phyloP scores from a whole-genome alignment of 345 rosid genomes.

The Fremontodendron californicum region DNA sequence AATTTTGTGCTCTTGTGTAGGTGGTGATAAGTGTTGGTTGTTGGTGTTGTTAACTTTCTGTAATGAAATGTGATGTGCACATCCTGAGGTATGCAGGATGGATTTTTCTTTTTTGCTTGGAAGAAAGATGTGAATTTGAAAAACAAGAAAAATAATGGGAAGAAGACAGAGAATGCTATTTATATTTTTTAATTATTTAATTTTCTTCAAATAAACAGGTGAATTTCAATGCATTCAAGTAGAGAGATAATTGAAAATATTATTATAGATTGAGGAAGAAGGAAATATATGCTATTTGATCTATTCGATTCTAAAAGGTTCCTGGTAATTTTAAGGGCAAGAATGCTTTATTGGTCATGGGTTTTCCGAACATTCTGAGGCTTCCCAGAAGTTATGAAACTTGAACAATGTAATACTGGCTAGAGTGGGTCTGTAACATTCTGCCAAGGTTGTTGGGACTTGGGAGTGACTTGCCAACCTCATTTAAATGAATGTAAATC shows the following conservation, averaged over 20 bases:
- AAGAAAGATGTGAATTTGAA: constrained; percentile 1
- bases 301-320: neutral
- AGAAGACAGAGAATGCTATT: neutral
- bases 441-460: neutral
- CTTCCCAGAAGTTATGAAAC: constrained; percentile 1
- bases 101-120: neutral
- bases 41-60: constrained; percentile 1
- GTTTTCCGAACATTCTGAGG: neutral
- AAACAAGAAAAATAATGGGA: neutral
- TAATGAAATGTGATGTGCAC: constrained; percentile 1
- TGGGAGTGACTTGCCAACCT: neutral
- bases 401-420: neutral
- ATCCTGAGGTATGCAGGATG: neutral
- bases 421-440: neutral
- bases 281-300: neutral
- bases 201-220: neutral
- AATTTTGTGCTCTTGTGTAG: neutral
- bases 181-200: neutral
- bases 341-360: constrained; percentile 2
- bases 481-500: neutral
- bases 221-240: neutral
- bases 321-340: neutral
- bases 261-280: neutral
- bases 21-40: neutral
- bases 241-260: neutral